A percentile compares a stretch with the other conserved stretches of the same genome.
phyloP scores from a whole-genome alignment of 1,139 yeast species.

The Pneumocystis sp. region DNA sequence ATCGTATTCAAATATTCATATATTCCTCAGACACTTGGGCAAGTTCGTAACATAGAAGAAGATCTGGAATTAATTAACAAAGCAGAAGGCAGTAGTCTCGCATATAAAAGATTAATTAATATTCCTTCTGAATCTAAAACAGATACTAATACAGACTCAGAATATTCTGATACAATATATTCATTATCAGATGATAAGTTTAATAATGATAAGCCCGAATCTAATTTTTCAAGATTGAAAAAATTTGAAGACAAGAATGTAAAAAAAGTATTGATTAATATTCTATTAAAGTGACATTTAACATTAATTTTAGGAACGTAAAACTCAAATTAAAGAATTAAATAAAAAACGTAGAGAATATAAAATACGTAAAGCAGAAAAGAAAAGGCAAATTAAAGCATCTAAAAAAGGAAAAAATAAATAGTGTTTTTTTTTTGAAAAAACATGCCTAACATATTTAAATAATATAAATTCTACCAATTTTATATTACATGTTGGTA shows the following conservation, averaged over 20 bases:
- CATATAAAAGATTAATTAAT: conserved; percentile 25
- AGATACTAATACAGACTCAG: conserved; percentile 19
- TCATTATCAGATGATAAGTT: conserved; percentile 26
- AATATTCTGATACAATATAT: conserved; percentile 23
- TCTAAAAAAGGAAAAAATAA: conserved; percentile 5
- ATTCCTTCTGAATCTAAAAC: conserved; percentile 1
- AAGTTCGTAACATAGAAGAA: conserved; percentile 46
- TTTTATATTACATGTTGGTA: neutral
- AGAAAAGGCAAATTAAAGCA: conserved; percentile 33
- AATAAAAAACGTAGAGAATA: conserved; percentile 78
- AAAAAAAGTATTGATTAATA: conserved; percentile 38
- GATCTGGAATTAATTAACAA: conserved; percentile 69
- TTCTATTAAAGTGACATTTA: conserved; percentile 21
- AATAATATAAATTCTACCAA: neutral
- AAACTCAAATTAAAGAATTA: conserved; percentile 66
- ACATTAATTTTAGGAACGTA: conserved; percentile 68
- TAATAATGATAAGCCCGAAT: conserved; percentile 27
- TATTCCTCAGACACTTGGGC: conserved; percentile 48
- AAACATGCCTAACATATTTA: neutral
- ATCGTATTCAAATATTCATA: conserved; percentile 82
- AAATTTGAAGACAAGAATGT: conserved; percentile 29
- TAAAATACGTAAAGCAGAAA: conserved; percentile 82
- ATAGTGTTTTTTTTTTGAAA: neutral
- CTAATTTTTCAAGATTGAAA: conserved; percentile 12
- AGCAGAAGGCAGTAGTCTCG: conserved; percentile 70